Evolutionary conservation across 768 basidiomycete genomes (phyloP).

Genomic region (Neoboletus brunneissimus): DNA sequence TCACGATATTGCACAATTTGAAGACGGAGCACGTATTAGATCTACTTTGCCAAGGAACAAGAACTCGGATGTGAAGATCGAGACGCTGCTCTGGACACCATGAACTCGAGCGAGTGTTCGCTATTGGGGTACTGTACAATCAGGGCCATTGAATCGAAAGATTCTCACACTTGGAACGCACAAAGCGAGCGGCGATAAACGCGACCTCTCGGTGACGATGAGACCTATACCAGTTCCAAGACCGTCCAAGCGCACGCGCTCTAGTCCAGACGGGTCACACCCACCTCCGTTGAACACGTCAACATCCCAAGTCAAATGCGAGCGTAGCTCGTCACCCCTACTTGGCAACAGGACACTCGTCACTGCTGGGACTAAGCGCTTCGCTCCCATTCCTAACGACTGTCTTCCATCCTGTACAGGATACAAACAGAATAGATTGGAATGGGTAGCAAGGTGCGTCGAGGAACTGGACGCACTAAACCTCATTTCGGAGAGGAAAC

Average conservation of each 20-base stretch:
- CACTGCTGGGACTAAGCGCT: slow-evolving; percentile 28
- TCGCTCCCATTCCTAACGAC: slow-evolving; percentile 25
- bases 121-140: no score
- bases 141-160: no score
- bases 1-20: no score
- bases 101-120: background rate
- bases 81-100: slow-evolving; percentile 22
- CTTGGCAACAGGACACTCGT: slow-evolving; percentile 18
- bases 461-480: slow-evolving; percentile 19
- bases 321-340: slow-evolving; percentile 18
- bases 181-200: no score
- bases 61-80: slow-evolving; percentile 20
- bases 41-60: no score
- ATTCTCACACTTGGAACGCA: slow-evolving; percentile 1
- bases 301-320: slow-evolving; percentile 17
- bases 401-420: slow-evolving; percentile 21
- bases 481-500: slow-evolving; percentile 23
- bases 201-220: background rate
- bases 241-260: slow-evolving; percentile 18
- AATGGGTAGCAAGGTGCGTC: slow-evolving; percentile 21
- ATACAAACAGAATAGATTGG: slow-evolving; percentile 20
- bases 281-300: background rate
- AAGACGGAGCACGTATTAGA: no score
- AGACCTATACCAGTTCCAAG: background rate
- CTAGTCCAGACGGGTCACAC: background rate